Evolutionary conservation across 768 basidiomycete species (phyloP), one percentile per base, ranked within the genome.

Genomic region (Mycena galericulata): DNA sequence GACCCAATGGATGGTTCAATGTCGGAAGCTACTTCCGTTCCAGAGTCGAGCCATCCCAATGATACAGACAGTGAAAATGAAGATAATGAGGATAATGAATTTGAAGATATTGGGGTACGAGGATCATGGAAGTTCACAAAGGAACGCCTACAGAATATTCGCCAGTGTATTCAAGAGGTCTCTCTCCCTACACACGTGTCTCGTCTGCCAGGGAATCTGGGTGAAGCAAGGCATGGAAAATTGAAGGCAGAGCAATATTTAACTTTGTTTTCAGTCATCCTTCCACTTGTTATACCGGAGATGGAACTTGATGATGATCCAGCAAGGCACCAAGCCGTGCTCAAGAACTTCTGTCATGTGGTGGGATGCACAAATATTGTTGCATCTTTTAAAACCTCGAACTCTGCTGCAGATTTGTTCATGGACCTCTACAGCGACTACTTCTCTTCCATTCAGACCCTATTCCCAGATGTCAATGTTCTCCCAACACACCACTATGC

Each of bases 241-340:
- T 57, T 75, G 22, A 74, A 73, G 55, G 73, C 73, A 17, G 70
- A 68, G 30, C 63, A 74, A 56, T 59, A 50, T 50, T 55, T 68
- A 40, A 67, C 60, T 55, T 36, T 71, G 22, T 67, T 71, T 24
- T 49, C 70, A 4, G 60, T 50, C 22, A 68, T 71, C 12, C 38
- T 72, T 26, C 62, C 71, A 18, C 60, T 72, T 22, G 61, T 73
- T 51, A 43, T 73, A 9, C 69, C 72, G 9, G 65, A 67, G 26
- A 36, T 65, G 18, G 54, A 66, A 51, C n/a, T 59, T 24, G 32
- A 40, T 20, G 57, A 67, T 26, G 67, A 69, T 40, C 45, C 49
- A 34, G 54, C 30, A 22, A 38, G 40, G 12, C n/a, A 69, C 40
- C 43, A 54, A 18, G 61, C 49, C 22, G 41, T 69, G 60, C 49